Evolutionary conservation across 805 yeast species (phyloP), one percentile per base, ranked within the genome.

Genomic region (Starmerella sp.): DNA sequence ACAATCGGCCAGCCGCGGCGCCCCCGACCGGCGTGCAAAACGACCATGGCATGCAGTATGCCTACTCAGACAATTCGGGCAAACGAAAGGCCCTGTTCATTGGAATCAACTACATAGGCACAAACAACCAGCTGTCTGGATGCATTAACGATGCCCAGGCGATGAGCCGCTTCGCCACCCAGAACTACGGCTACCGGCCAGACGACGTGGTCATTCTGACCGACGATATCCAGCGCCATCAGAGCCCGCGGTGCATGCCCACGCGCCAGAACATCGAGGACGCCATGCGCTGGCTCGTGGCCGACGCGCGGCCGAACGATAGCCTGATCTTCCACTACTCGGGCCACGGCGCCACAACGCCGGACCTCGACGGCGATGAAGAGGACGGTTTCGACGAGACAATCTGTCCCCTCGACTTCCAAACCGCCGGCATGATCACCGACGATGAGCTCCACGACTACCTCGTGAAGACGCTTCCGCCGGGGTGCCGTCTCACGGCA

Each of bases 281-380:
- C 44, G 95, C 89, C 3, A 84, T 85, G 85, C 81, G 77, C 54
- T 86, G 95, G 95, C 75, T 86, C 28, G 90, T 83, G 22, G 72
- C 72, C 22, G 84, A 75, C 58, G 93, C 95, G 0, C 73, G 71
- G 60, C 83, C 93, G 14, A 85, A 86, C 62, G 95, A 86, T 69
- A 78, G 88, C 8, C 68, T 86, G 50, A 82, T 87, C 62, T 80
- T 87, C 75, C 95, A 87, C 67, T 86, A 83, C 66, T 84, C 93
- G 0, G 93, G 95, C 7, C 95, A 87, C 65, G 95, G 95, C 34
- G 88, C 93, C 2, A 84, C 81, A 64, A 78, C 81, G 5, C 69
- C 73, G 48, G 95, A 86, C 66, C 65, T 71, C 36, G 79, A 81
- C 63, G 88, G 88, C 29, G 93, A 84, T 64, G 91, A 84, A 63